Base-by-base conservation (phyloP, 2,329 filamentous ascomycete species). In the Colletotrichum gigasporum region DNA sequence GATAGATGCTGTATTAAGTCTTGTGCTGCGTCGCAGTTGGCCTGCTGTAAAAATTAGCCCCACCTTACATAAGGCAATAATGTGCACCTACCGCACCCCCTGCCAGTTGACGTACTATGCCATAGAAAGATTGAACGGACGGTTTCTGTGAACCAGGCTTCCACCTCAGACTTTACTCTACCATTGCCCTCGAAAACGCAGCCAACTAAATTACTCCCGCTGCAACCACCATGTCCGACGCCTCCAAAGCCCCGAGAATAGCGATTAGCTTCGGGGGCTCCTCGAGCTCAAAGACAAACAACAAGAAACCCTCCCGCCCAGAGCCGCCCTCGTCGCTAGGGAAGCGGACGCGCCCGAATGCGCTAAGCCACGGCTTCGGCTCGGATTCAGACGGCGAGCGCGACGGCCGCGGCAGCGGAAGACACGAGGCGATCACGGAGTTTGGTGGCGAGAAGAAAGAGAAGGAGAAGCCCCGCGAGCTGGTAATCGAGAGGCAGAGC, bases 401-500 rank as follows among this genome's bases (percentile, higher is more conserved):
- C 37, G 65, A 68, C 54, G 72, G 70, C 30, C 18, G 45, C 20
- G 32, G 57, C 20, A 35, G 57, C 44, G 71, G 71, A 9, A 76
- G 71, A 26, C 78, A 82, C 66, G 82, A 87, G 70, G 73, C 71
- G 22, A 85, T 88, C 28, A 83, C 82, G 7, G 83, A 80, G 0
- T 84, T 86, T 65, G 82, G 81, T 1, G 77, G 73, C 24, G 83
- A 85, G 68, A 79, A 73, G 67, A 68, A 75, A 67, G 74, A 79
- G 42, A 63, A 75, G 70, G 22, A 61, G 56, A 42, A 32, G 48
- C 41, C 74, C 64, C 76, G 74, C 64, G 69, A 82, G 7, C 79
- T 87, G 44, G 79, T 91, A 16, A 92, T 93, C 68, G 78, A 82
- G 28, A 78, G 78, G 37, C 80, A 85, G 70, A 77, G 79, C 67